Base-by-base conservation (phyloP, 2,329 filamentous ascomycete genomes). In the Microthyrium microscopicum region DNA sequence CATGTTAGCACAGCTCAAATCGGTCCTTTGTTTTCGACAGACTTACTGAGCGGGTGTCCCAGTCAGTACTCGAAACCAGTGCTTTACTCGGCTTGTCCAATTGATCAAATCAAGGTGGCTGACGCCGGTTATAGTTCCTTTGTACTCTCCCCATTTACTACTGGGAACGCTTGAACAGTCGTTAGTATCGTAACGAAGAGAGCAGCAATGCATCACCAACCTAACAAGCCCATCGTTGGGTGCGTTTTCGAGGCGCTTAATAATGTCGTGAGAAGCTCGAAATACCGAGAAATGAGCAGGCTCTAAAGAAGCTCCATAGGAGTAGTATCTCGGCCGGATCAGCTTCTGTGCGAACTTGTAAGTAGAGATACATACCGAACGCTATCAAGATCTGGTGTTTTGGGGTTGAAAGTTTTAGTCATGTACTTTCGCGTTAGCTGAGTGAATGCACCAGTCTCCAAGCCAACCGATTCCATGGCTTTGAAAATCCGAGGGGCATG, bases 41-140 rank as follows among this genome's bases (percentile, higher is more conserved):
- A 54, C 57, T 39, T 32, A 69, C 61, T 62, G 69, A 42, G 60
- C 55, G 48, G 62, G 64, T 37, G 63, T 63, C 4, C 70, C 66
- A 2, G 63, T 66, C 34, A 74, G 44, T 37, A 64, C 57, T 47
- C 66, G 70, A 31, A 69, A 56, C 37, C 67, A 57, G 64, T 66
- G 71, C 42, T 71, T 65, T 24, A 73, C 43, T 20, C 69, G 56
- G 41, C 73, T 75, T 19, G 68, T 71, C 71, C 71, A 76, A 42
- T 76, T 76, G 50, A 76, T 76, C 40, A 75, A 46, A 42, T 76
- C 70, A 29, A 76, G 48, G 52, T 76, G 71, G 47, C 65, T 73
- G 37, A 74, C 70, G 4, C 66, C 66, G n/a, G 71, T 56, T 32
- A 76, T 46, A 1, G 71, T 76, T 19, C 71, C 71, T 46, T 72